A percentile compares a stretch with the other conserved stretches of the same genome.
Conservation (phyloP, 345 rosid genomes). For the Eucalyptus cloeziana region DNA sequence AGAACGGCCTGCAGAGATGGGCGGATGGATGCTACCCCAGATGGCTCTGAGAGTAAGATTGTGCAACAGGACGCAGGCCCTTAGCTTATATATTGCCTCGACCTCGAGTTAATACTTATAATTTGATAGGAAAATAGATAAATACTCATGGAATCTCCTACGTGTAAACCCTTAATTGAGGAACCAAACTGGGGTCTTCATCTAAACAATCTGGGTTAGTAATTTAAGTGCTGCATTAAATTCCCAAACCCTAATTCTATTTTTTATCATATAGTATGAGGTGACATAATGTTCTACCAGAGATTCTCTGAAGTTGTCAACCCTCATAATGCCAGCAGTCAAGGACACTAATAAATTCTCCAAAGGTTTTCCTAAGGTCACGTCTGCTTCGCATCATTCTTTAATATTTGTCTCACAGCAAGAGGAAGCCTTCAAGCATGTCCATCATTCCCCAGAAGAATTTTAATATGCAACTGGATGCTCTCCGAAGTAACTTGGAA, state of each 20-base stretch:
- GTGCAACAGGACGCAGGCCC: neutral
- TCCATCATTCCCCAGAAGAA: neutral
- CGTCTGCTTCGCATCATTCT: neutral
- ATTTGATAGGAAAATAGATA: neutral
- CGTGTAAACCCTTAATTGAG: neutral
- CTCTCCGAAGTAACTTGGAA: neutral
- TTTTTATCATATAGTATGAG: neutral
- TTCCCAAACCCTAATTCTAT: neutral
- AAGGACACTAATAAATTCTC: neutral
- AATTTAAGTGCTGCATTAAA: neutral
- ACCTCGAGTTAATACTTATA: neutral
- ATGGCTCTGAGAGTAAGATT: neutral
- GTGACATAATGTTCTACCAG: neutral
- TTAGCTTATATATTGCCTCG: neutral
- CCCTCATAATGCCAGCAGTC: neutral
- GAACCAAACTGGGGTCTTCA: neutral
- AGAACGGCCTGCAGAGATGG: neutral
- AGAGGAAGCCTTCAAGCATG: neutral
- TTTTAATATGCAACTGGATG: neutral
- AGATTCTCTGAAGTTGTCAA: neutral
- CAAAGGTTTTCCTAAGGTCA: neutral
- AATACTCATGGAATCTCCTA: neutral
- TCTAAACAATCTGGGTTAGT: neutral
- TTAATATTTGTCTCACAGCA: neutral
- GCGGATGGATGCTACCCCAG: neutral